Conservation (phyloP, 2,329 filamentous ascomycete species). For the Talaromyces amestolkiae region DNA sequence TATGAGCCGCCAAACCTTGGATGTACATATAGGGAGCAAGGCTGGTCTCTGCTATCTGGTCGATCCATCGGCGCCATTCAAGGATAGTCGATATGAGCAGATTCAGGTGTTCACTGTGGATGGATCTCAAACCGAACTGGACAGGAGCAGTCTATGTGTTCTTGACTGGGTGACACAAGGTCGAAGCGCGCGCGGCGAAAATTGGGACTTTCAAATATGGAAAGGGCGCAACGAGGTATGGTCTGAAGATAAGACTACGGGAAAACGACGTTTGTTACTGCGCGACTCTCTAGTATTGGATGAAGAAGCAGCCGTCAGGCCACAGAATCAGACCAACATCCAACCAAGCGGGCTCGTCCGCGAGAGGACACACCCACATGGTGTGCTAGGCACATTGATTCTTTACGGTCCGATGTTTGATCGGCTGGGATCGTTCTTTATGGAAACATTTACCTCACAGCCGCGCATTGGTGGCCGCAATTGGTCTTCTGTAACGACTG, state of each 20-base stretch:
- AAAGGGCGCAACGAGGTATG: constrained; percentile 80
- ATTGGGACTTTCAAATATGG: constrained; percentile 81
- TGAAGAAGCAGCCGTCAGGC: constrained; percentile 42
- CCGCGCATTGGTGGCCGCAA: constrained; percentile 81
- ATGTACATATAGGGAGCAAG: constrained; percentile 47
- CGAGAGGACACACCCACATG: constrained; percentile 69
- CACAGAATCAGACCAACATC: background rate
- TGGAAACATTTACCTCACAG: constrained; percentile 72
- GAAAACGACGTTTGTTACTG: constrained; percentile 65
- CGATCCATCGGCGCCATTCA: constrained; percentile 91
- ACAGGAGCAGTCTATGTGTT: constrained; percentile 65
- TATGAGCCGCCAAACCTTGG: constrained; percentile 50
- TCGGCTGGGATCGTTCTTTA: constrained; percentile 68
- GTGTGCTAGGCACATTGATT: constrained; percentile 80
- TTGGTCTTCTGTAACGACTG: constrained; percentile 51
- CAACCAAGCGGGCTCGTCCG: constrained; percentile 26
- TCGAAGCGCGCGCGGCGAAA: constrained; percentile 76
- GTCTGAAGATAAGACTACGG: constrained; percentile 36
- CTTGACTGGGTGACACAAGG: constrained; percentile 95
- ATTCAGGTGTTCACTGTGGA: constrained; percentile 70
- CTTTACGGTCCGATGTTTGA: constrained; percentile 71
- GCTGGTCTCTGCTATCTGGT: constrained; percentile 67
- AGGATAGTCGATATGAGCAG: constrained; percentile 79
- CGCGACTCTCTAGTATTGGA: constrained; percentile 80
- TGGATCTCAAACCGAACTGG: constrained; percentile 36